Percentiles rank a stretch among this genome's conserved stretches.
Evolutionary conservation across 78 protist species (phyloP).

Genomic region (Dictyostelium capitatum): DNA sequence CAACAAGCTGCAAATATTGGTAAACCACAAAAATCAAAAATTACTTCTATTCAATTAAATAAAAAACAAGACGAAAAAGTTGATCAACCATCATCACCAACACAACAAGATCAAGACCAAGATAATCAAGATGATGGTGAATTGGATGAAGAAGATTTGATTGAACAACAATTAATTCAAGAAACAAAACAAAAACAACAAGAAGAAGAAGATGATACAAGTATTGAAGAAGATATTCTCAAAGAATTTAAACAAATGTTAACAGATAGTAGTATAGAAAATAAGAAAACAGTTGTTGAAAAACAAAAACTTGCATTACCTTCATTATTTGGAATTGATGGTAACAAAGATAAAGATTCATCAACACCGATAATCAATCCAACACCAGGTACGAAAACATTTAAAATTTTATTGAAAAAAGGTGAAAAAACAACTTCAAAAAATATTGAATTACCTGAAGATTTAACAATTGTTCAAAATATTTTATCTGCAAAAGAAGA

Average conservation of each 20-base stretch:
- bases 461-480: neutral
- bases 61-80: neutral
- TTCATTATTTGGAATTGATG: neutral
- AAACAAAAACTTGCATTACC: constrained; percentile 35
- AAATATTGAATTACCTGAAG: constrained; percentile 51
- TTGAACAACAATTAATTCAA: neutral
- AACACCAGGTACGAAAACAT: constrained; percentile 14
- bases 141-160: neutral
- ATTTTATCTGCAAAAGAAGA: constrained; percentile 44
- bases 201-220: constrained; percentile 22
- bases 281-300: constrained; percentile 24
- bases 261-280: constrained; percentile 19
- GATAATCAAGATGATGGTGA: neutral
- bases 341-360: neutral
- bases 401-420: constrained; percentile 45
- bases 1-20: neutral
- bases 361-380: neutral
- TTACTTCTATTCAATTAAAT: neutral
- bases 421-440: constrained; percentile 51
- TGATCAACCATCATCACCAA: neutral
- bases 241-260: constrained; percentile 45
- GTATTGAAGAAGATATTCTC: constrained; percentile 32
- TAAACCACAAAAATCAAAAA: neutral
- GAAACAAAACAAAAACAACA: neutral
- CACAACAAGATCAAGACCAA: neutral